Conservation (phyloP, 768 basidiomycete species). For the Kwoniella shandongensis region DNA sequence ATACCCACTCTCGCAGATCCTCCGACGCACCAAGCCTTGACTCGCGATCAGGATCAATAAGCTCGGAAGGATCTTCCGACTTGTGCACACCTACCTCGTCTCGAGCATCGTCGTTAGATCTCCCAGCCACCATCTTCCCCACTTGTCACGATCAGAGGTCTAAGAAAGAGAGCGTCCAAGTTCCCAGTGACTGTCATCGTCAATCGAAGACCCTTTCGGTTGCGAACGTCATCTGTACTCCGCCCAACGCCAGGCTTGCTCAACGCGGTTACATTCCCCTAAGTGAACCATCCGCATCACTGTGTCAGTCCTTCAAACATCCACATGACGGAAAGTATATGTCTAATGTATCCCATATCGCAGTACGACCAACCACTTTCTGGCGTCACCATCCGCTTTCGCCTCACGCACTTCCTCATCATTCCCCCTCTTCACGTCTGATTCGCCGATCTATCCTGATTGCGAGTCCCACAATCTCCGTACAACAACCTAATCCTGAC, state of each 20-base stretch:
- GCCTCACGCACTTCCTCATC: slow-evolving; percentile 13
- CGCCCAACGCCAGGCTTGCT: slow-evolving; percentile 9
- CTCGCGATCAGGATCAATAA: slow-evolving; percentile 1
- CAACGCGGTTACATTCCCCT: background rate
- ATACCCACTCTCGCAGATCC: background rate
- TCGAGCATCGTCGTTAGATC: background rate
- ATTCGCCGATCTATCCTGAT: slow-evolving; percentile 18
- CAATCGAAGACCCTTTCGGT: background rate
- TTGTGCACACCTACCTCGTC: background rate
- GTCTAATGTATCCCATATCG: background rate
- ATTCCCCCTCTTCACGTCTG: slow-evolving; percentile 19
- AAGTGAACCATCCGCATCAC: slow-evolving; percentile 8
- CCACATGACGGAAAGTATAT: background rate
- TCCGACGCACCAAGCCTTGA: slow-evolving; percentile 1
- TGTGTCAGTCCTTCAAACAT: slow-evolving; percentile 11
- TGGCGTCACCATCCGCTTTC: slow-evolving; percentile 24
- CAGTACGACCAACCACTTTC: slow-evolving; percentile 23
- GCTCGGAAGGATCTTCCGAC: background rate
- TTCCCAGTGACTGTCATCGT: background rate
- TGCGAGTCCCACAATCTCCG: slow-evolving; percentile 11
- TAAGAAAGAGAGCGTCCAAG: background rate
- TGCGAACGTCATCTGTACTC: slow-evolving; percentile 2
- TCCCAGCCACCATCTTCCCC: background rate
- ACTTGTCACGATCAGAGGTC: background rate
- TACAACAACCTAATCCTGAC: slow-evolving; percentile 23